Conservation (phyloP, 2,329 filamentous ascomycete species). For the Paraphoma sp. region DNA sequence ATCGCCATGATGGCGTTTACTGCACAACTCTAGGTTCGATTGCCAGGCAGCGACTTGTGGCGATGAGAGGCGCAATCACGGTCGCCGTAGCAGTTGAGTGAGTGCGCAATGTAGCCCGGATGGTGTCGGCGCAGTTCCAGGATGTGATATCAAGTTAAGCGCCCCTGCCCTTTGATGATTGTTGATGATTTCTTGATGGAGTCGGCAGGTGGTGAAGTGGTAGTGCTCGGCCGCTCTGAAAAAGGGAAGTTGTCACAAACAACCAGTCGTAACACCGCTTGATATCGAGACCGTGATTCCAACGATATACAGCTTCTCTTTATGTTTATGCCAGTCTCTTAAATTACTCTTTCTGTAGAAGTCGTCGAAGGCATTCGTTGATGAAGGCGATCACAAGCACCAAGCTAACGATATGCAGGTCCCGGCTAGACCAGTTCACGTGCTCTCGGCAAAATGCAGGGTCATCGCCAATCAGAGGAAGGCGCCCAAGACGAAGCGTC, state of each 20-base stretch:
- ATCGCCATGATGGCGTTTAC: conserved; percentile 36
- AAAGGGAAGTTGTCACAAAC: neutral
- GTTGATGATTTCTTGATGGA: too few species aligned
- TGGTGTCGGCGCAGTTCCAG: too few species aligned
- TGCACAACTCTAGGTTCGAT: too few species aligned
- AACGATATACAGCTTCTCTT: neutral
- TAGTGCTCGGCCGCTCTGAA: too few species aligned
- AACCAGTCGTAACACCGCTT: neutral
- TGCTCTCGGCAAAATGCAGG: conserved; percentile 32
- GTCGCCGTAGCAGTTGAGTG: too few species aligned
- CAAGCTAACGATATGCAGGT: conserved; percentile 1
- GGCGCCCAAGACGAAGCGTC: conserved; percentile 17
- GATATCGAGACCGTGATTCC: neutral
- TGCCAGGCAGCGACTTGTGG: too few species aligned
- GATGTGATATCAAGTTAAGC: too few species aligned
- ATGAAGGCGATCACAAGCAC: neutral
- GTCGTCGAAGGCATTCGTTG: neutral
- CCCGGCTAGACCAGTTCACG: conserved; percentile 26
- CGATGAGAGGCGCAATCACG: too few species aligned
- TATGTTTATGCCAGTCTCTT: neutral
- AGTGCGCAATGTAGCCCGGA: too few species aligned
- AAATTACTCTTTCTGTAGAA: neutral
- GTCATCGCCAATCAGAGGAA: conserved; percentile 29
- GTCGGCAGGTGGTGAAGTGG: too few species aligned
- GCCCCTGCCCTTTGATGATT: too few species aligned